Conservation (phyloP, 257 asterid species). For the Gynochthodes officinalis region DNA sequence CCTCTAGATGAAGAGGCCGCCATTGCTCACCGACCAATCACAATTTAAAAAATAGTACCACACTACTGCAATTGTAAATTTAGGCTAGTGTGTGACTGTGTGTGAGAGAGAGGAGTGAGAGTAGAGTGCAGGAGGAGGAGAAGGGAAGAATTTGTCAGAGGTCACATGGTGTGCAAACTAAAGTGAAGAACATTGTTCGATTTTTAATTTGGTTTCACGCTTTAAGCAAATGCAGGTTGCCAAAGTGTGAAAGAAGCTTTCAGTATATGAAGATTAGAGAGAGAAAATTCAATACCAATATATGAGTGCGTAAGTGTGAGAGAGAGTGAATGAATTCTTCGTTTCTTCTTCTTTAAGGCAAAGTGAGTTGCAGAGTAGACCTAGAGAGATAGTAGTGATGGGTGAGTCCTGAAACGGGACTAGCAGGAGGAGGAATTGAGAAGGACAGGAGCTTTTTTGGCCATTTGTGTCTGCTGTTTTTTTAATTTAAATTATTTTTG, state of each 20-base stretch:
- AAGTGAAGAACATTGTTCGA: constrained; percentile 40
- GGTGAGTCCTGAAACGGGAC: constrained; percentile 28
- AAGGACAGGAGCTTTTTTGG: constrained; percentile 14
- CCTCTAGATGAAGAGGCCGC: constrained; percentile 93
- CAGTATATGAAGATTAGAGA: constrained; percentile 13
- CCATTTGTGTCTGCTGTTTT: constrained; percentile 4
- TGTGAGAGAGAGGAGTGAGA: constrained; percentile 5
- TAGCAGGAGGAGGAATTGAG: constrained; percentile 19
- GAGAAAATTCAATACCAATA: background rate
- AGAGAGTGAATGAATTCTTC: constrained; percentile 24
- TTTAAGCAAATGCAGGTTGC: constrained; percentile 39
- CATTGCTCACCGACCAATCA: constrained; percentile 38
- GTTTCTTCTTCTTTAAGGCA: constrained; percentile 58
- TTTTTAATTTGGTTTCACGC: constrained; percentile 30
- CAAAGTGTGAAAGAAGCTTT: constrained; percentile 36
- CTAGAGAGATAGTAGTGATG: constrained; percentile 25
- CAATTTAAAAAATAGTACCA: background rate
- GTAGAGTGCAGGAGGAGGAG: constrained; percentile 18
- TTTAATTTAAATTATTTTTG: constrained; percentile 35
- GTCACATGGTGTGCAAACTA: constrained; percentile 69
- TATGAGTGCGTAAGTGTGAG: constrained; percentile 15
- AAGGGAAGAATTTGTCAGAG: constrained; percentile 67
- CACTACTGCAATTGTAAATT: background rate
- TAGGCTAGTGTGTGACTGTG: background rate
- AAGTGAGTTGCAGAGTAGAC: constrained; percentile 42